Conservation (phyloP, 495 filamentous ascomycete species). For the Annulohypoxylon moriforme region DNA sequence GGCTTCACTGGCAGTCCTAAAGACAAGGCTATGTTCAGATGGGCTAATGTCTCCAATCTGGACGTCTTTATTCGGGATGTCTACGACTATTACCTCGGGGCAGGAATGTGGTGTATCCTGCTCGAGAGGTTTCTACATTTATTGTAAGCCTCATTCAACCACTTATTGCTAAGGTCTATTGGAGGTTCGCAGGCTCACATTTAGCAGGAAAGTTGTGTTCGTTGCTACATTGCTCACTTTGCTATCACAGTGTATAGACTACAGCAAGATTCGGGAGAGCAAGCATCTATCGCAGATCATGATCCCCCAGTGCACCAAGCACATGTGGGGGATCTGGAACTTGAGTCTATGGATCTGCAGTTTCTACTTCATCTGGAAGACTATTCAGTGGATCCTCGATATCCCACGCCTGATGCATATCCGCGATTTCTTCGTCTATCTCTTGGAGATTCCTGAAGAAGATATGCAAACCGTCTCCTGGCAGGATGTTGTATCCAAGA, state of each 20-base stretch:
- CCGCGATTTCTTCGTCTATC: slow-evolving; percentile 88
- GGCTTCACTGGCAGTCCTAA: slow-evolving; percentile 71
- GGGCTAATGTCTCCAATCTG: slow-evolving; percentile 92
- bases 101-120: slow-evolving; percentile 91
- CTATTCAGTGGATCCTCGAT: slow-evolving; percentile 79
- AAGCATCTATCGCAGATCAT: slow-evolving; percentile 80
- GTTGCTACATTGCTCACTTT: slow-evolving; percentile 87
- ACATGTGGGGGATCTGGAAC: slow-evolving; percentile 85
- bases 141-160: slow-evolving; percentile 66
- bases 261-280: slow-evolving; percentile 76
- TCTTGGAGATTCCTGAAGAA: slow-evolving; percentile 85
- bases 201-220: slow-evolving; percentile 70
- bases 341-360: slow-evolving; percentile 85
- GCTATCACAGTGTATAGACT: slow-evolving; percentile 88
- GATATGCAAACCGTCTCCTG: slow-evolving; percentile 98
- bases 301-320: slow-evolving; percentile 82
- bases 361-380: slow-evolving; percentile 87
- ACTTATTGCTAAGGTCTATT: not conserved
- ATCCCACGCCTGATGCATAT: slow-evolving; percentile 78
- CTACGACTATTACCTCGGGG: slow-evolving; percentile 86
- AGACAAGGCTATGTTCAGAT: slow-evolving; percentile 92
- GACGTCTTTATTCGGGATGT: slow-evolving; percentile 92
- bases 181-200: slow-evolving; percentile 33
- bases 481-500: slow-evolving; percentile 89
- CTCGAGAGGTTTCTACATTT: slow-evolving; percentile 76